Percentiles rank a stretch among this genome's conserved stretches.
These are phyloP conservation scores for Claviceps arundinis DNA, from an alignment of 2,329 filamentous ascomycete species.

Conservation along the genomic window DNA sequence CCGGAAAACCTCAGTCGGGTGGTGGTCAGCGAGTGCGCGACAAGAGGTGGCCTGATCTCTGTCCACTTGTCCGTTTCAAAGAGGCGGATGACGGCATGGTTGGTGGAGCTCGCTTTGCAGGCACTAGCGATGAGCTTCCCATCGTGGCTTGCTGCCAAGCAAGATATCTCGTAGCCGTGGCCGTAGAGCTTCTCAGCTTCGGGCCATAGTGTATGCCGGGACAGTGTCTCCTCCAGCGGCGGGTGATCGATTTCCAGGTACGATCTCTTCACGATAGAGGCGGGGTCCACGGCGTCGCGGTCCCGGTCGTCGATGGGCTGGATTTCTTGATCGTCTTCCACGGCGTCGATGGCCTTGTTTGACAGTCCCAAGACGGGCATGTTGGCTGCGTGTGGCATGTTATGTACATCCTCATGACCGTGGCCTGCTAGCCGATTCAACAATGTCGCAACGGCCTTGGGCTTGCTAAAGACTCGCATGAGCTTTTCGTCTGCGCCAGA, in stretches of 20 bases:
- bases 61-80: conserved; percentile 84
- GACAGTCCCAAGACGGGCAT: conserved; percentile 92
- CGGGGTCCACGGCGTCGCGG: conserved; percentile 40
- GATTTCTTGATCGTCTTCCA: conserved; percentile 36
- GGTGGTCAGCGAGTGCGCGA: conserved; percentile 77
- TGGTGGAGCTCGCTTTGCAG: conserved; percentile 81
- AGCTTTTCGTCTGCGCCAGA: conserved; percentile 96
- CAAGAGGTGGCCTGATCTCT: conserved; percentile 69
- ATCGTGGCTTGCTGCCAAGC: conserved; percentile 65
- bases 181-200: conserved; percentile 95
- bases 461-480: conserved; percentile 88
- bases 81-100: conserved; percentile 86
- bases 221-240: conserved; percentile 79
- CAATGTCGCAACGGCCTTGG: conserved; percentile 66
- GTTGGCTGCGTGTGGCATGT: conserved; percentile 75
- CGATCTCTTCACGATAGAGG: conserved; percentile 42
- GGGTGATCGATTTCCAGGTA: conserved; percentile 57
- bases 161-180: conserved; percentile 92
- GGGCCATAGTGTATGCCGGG: conserved; percentile 86
- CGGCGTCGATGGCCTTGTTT: conserved; percentile 72
- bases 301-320: conserved; percentile 32
- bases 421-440: conserved; percentile 56
- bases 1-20: conserved; percentile 68
- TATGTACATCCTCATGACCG: conserved; percentile 21
- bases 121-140: conserved; percentile 73